These are phyloP conservation scores for Skeletonema potamos DNA, from an alignment of 108 stramenopile species.

Conservation along the genomic window DNA sequence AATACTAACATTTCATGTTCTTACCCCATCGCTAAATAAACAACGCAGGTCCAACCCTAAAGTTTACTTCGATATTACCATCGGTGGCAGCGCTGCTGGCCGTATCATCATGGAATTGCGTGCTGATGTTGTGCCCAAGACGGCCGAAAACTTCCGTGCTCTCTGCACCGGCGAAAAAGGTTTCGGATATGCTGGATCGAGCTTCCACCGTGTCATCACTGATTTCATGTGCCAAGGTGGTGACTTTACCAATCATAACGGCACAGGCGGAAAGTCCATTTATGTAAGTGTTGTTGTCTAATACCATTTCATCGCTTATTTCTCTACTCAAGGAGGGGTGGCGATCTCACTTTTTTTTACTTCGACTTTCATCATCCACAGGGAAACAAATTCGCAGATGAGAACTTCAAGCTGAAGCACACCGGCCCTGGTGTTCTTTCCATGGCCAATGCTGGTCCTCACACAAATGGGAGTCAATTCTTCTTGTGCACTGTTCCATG, in stretches of 20 bases:
- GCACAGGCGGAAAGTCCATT: constrained; percentile 47
- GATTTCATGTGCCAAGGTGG: constrained; percentile 81
- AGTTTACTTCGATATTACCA: constrained; percentile 83
- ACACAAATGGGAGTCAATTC: constrained; percentile 88
- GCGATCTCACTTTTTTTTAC: constrained; percentile 7
- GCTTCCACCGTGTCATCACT: constrained; percentile 96
- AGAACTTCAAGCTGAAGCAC: constrained; percentile 72
- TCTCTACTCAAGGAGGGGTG: constrained; percentile 69
- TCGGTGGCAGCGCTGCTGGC: constrained; percentile 81
- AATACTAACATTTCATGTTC: background rate
- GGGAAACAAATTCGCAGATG: constrained; percentile 79
- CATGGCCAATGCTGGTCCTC: constrained; percentile 90
- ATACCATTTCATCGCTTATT: background rate
- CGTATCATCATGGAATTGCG: constrained; percentile 89
- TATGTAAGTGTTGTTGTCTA: constrained; percentile 3
- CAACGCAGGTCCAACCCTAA: constrained; percentile 16
- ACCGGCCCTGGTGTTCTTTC: constrained; percentile 71
- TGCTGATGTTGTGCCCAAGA: constrained; percentile 91
- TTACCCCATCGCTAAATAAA: background rate
- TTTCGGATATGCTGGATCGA: constrained; percentile 82
- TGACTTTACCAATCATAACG: constrained; percentile 50
- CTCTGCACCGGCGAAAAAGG: constrained; percentile 83
- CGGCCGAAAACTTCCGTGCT: constrained; percentile 85
- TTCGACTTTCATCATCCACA: background rate
- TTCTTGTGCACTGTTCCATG: constrained; percentile 79